Percentiles rank a stretch among this genome's conserved stretches.
Evolutionary conservation across 345 rosid species (phyloP).

Genomic region (Psidium friedrichsthalianum): DNA sequence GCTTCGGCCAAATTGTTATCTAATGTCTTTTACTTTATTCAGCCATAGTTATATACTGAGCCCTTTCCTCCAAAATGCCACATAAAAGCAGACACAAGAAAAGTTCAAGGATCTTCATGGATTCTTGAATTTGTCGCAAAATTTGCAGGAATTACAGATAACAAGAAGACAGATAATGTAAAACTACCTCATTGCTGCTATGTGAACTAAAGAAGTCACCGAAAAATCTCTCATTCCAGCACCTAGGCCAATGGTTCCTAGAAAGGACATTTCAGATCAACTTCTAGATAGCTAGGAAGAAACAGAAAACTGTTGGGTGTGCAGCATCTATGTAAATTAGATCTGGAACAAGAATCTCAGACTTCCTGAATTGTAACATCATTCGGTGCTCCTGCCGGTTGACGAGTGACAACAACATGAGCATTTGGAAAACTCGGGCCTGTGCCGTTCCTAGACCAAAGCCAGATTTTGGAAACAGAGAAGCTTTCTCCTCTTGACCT

Average conservation of each 20-base stretch:
- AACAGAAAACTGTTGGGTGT: neutral
- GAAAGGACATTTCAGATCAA: neutral
- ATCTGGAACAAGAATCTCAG: neutral
- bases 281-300: neutral
- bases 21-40: neutral
- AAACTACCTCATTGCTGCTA: neutral
- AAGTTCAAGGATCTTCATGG: neutral
- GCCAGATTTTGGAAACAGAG: constrained; percentile 57
- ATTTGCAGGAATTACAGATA: neutral
- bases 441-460: constrained; percentile 43
- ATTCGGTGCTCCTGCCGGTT: neutral
- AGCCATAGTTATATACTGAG: neutral
- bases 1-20: neutral
- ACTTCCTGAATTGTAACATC: neutral
- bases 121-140: neutral
- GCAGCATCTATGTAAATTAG: neutral
- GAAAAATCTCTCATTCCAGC: neutral
- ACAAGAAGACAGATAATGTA: neutral
- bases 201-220: neutral
- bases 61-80: neutral
- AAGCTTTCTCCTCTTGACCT: constrained; percentile 37
- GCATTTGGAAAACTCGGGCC: constrained; percentile 7
- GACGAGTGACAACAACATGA: neutral
- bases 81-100: neutral
- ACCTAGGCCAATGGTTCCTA: neutral